Base-by-base conservation (phyloP, 495 filamentous ascomycete genomes). In the Pyrenopolyporus hunteri region DNA sequence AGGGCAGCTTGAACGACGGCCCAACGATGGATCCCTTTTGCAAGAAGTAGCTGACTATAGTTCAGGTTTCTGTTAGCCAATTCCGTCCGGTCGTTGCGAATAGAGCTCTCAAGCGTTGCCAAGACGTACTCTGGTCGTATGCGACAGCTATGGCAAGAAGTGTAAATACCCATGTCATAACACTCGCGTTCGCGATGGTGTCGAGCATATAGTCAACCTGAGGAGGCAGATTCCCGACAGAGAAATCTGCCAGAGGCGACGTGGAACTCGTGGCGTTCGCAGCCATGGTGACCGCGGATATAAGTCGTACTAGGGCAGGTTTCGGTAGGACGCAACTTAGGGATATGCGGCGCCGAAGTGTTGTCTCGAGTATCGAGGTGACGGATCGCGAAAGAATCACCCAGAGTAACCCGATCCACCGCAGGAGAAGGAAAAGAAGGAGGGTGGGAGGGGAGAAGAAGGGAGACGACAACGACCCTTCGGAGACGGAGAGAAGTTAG, bases 11-110 rank as follows among this genome's bases (percentile, higher is more conserved):
- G 77, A 81, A 89, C 36, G 83, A 59, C 17, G 92, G 91, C 22
- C 94, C 94, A 36, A 83, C 83, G 70, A 98, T 96, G 2, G 84
- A 80, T 25, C 91, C 92, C 77, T 97, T 98, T 55, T 90, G 84
- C 69, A 80, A 85, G 66, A 95, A 81, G 74, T 98, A 98, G 66
- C 80, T 87, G 74, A 90, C 93, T 97, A 66, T 35, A 58, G 49
- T 22, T 40, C 31, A 69, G 45, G 36, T 31, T 47, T 44, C 17
- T 17, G 58, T 79, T 56, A 71, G 68, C 40, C 44, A 63, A 52
- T 10, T 33, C 32, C 64, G 19, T 54, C 60, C 28, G n/a, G 25
- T 61, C 40, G 45, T 46, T 13, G 14, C 8, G 1, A 0, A 6
- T n/a, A n/a, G n/a, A 8, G 13, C 46, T 25, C 9, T 20, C 6